Evolutionary conservation across 768 basidiomycete species (phyloP), one percentile per base, ranked within the genome.

Genomic region (Phylloporus rhodoxanthus): DNA sequence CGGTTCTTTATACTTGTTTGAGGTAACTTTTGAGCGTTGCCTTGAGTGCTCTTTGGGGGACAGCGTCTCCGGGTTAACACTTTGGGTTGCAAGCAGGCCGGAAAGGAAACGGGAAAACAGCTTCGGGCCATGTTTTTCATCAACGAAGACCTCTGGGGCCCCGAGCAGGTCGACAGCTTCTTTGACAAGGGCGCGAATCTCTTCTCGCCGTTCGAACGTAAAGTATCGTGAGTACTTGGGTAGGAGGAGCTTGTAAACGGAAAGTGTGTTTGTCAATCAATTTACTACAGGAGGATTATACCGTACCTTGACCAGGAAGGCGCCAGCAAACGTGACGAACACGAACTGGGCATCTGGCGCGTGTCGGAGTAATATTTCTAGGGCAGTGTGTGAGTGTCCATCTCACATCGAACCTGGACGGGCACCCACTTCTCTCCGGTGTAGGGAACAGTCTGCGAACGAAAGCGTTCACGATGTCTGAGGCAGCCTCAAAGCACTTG

Each of bases 301-400:
- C 13, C 68, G 43, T 60, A 83, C 85, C 74, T 91, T 91, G 55
- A 92, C 76, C 14, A 92, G 72, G 72, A 91, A 91, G 2, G 88
- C 83, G 8, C 83, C 81, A 9, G 89, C 88, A 54, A 90, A 91
- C 0, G 84, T 87, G 21, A 82, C 75, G 57, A 91, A 88, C 9
- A 91, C 82, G 52, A 81, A 83, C 55, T 90, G 84, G 1, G 84
- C 82, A 61, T 89, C 87, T 2, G 88, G 87, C 0, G 86, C 88
- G 60, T 87, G 84, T 4, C 82, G 77, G 45, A 84, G 74, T 53
- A 76, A 82, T 23, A 73, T 68, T 42, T 72, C 80, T 82, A 64
- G 19, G 50, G 38, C 36, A 28, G 41, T 15, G 32, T 54, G 15
- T 57, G 44, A 54, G 43, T 4, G 9, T 25, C 26, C 13, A 33